These are phyloP conservation scores for Plantago ovata DNA, from an alignment of 257 asterid genomes.

Conservation along the genomic window DNA sequence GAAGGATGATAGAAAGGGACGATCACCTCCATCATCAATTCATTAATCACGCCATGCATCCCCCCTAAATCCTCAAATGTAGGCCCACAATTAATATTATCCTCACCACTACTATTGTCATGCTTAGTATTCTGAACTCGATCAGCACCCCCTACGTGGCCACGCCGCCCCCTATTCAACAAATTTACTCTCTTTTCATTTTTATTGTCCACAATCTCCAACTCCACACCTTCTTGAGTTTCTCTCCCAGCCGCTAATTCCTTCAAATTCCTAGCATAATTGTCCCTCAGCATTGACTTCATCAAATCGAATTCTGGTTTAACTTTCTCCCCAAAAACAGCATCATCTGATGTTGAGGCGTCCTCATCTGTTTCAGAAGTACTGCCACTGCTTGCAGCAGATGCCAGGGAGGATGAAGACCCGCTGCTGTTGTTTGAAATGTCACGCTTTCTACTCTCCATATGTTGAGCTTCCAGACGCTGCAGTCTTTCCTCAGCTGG, in stretches of 20 bases:
- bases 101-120: constrained; percentile 4
- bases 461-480: constrained; percentile 46
- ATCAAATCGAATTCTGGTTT: constrained; percentile 67
- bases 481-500: constrained; percentile 48
- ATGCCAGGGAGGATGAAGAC: constrained; percentile 35
- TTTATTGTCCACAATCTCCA: constrained; percentile 27
- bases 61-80: constrained; percentile 90
- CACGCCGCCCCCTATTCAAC: constrained; percentile 26
- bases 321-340: constrained; percentile 46
- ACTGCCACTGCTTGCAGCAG: constrained; percentile 21
- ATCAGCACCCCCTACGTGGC: constrained; percentile 16
- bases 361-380: constrained; percentile 31
- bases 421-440: constrained; percentile 22
- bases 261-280: constrained; percentile 35
- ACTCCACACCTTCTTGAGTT: constrained; percentile 15
- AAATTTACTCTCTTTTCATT: constrained; percentile 24
- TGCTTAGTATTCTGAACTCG: constrained; percentile 11
- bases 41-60: constrained; percentile 54
- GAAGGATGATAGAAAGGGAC: constrained; percentile 64
- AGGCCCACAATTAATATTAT: constrained; percentile 28
- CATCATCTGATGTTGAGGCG: constrained; percentile 52
- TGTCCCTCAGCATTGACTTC: constrained; percentile 58
- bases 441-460: constrained; percentile 22
- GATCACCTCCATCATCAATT: constrained; percentile 64
- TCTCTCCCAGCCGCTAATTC: constrained; percentile 3